phyloP scores from a whole-genome alignment of 2,329 filamentous ascomycete genomes.

The Neophaeococcomyces aloes region DNA sequence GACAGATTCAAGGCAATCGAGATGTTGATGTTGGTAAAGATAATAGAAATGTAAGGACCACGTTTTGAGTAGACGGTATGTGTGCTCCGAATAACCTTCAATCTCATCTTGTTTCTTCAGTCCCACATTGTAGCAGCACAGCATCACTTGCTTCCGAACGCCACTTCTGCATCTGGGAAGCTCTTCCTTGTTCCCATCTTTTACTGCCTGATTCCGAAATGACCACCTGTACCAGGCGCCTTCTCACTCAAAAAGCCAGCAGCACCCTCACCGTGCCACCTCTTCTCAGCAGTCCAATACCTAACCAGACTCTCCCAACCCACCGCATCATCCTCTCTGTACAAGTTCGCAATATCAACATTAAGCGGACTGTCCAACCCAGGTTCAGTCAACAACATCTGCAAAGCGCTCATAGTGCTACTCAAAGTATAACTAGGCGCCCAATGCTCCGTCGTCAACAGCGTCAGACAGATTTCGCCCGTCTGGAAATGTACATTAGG shows the following conservation, averaged over 20 bases:
- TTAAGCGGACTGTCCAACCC: slow-evolving; percentile 39
- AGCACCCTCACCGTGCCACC: slow-evolving; percentile 31
- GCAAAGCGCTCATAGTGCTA: slow-evolving; percentile 36
- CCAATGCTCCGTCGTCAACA: slow-evolving; percentile 65
- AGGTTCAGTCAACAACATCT: slow-evolving; percentile 37
- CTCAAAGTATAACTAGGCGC: slow-evolving; percentile 71
- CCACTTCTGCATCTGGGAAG: too few species aligned
- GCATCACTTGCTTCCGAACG: too few species aligned
- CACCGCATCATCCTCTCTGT: slow-evolving; percentile 35
- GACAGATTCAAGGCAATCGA: too few species aligned
- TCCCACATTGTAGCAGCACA: too few species aligned
- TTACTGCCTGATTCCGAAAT: slow-evolving; percentile 9
- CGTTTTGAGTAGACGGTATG: too few species aligned
- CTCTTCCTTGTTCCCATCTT: too few species aligned
- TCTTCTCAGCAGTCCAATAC: slow-evolving; percentile 38
- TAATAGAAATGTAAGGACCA: too few species aligned
- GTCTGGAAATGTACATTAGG: slow-evolving; percentile 64
- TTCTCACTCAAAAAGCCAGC: slow-evolving; percentile 20
- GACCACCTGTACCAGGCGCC: slow-evolving; percentile 17
- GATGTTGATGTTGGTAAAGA: too few species aligned
- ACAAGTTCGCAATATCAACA: slow-evolving; percentile 37
- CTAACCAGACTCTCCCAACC: slow-evolving; percentile 38
- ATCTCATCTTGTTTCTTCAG: too few species aligned
- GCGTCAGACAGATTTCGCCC: slow-evolving; percentile 88
- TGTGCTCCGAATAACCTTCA: too few species aligned